Conservation (phyloP, 2,329 filamentous ascomycete species). For the Emergomyces pasteurianus region DNA sequence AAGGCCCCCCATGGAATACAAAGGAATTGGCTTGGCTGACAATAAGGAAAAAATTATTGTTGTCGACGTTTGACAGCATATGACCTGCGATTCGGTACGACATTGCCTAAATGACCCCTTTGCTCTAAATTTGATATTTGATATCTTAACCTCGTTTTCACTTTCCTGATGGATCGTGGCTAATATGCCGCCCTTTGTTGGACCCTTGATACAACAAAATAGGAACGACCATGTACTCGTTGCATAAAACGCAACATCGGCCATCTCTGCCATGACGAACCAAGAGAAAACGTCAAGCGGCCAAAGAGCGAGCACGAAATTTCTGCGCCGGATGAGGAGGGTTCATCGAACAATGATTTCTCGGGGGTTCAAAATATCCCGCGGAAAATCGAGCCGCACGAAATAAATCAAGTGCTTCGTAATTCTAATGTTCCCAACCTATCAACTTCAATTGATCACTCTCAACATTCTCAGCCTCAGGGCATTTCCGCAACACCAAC, state of each 20-base stretch:
- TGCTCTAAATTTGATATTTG: constrained; percentile 15
- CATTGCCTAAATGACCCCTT: constrained; percentile 3
- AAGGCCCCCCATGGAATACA: constrained; percentile 1
- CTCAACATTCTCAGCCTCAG: constrained; percentile 56
- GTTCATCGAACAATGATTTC: constrained; percentile 30
- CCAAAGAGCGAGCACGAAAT: constrained; percentile 53
- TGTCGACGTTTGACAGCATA: constrained; percentile 53
- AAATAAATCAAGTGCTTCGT: constrained; percentile 36
- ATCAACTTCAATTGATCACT: constrained; percentile 30
- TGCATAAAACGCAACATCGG: constrained; percentile 99
- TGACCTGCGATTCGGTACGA: constrained; percentile 83
- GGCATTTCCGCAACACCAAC: constrained; percentile 56
- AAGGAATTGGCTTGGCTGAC: constrained; percentile 8
- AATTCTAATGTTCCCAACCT: constrained; percentile 37
- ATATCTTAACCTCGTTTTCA: constrained; percentile 5
- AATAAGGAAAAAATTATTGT: constrained; percentile 3
- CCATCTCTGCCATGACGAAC: constrained; percentile 96
- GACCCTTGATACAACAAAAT: constrained; percentile 19
- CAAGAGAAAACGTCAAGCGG: constrained; percentile 77
- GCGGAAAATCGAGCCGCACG: constrained; percentile 46
- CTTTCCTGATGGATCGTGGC: constrained; percentile 11
- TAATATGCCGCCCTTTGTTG: constrained; percentile 25
- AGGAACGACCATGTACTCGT: constrained; percentile 92
- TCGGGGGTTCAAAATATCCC: constrained; percentile 35
- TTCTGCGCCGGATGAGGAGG: constrained; percentile 50